These are phyloP conservation scores for Penicillium pancosmium DNA, from an alignment of 495 filamentous ascomycete species.

Conservation along the genomic window DNA sequence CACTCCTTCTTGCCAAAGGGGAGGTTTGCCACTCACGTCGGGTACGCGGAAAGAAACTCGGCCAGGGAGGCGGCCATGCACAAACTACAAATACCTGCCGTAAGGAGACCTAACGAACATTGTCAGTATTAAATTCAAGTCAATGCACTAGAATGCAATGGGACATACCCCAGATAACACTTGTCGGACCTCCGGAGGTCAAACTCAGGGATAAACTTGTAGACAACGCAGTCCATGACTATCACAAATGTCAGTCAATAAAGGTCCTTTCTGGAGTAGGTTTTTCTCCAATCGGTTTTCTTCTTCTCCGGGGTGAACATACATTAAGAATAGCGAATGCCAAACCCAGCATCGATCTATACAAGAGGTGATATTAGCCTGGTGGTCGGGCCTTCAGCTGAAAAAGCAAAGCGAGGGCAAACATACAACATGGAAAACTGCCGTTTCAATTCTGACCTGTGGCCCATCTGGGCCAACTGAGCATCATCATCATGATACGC, in stretches of 20 bases:
- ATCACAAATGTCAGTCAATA: background rate
- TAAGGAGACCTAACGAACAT: conserved; percentile 54
- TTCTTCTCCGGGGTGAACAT: conserved; percentile 16
- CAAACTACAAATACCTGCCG: conserved; percentile 72
- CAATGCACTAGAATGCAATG: background rate
- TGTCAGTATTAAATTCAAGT: conserved; percentile 4
- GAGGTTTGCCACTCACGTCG: conserved; percentile 50
- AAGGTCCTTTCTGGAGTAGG: background rate
- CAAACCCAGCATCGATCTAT: conserved; percentile 54
- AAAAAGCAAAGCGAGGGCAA: background rate
- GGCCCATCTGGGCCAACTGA: conserved; percentile 64
- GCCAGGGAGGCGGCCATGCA: conserved; percentile 71
- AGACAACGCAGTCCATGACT: conserved; percentile 57
- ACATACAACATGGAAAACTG: conserved; percentile 54
- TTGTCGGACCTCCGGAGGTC: conserved; percentile 48
- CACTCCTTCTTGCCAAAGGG: background rate
- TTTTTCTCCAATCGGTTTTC: background rate
- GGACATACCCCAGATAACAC: conserved; percentile 52
- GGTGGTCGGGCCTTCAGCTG: conserved; percentile 5
- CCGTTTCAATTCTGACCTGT: conserved; percentile 64
- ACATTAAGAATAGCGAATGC: conserved; percentile 58
- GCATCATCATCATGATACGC: conserved; percentile 43
- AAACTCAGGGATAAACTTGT: conserved; percentile 52
- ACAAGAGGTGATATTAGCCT: conserved; percentile 10
- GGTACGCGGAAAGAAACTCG: conserved; percentile 74